Base-by-base conservation (phyloP, 2,329 filamentous ascomycete genomes). In the Colletotrichum liaoningense region DNA sequence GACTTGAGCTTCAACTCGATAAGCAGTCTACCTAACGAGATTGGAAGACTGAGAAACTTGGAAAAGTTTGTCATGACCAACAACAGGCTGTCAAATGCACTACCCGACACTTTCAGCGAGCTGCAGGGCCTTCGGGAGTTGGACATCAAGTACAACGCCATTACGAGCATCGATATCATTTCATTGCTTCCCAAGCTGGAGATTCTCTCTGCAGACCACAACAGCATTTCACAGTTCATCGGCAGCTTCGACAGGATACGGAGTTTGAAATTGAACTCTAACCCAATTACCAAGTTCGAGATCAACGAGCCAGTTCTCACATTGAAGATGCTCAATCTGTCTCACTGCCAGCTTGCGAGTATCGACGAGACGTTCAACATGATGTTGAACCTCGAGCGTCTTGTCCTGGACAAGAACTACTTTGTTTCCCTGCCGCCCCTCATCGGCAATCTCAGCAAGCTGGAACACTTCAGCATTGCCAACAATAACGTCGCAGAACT, bases 1-100 rank as follows among this genome's bases (percentile, higher is more conserved):
- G 97, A 99, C 79, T 91, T 99, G 80, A 98, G 96, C 81, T 99
- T 99, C 89, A 99, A 99, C 80, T 90, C 92, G 54, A 98, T 99
- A 75, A 90, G 90, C 12, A 89, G 86, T 67, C 85, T 99, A 8
- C 95, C 95, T 0, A 91, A 93, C 16, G 86, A 92, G 75, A 94
- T 99, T 76, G 94, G 95, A 7, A 91, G 91, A 68, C 84, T 99
- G 71, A 91, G 88, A 71, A 94, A 92, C 67, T 85, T 99, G 49
- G 97, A 98, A 83, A 92, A 95, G 75, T 89, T 99, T 94, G 80
- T 97, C 85, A 96, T 98, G 77, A 98, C 97, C 2, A 99, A 99
- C 84, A 99, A 99, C 83, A 92, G 93, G 74, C 86, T 99, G 16
- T 89, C 90, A 24, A 94, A 94, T 3, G 88, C 92, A 7, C 91